Base-by-base conservation (phyloP, 2,329 filamentous ascomycete species). In the Metarhizium rileyi region DNA sequence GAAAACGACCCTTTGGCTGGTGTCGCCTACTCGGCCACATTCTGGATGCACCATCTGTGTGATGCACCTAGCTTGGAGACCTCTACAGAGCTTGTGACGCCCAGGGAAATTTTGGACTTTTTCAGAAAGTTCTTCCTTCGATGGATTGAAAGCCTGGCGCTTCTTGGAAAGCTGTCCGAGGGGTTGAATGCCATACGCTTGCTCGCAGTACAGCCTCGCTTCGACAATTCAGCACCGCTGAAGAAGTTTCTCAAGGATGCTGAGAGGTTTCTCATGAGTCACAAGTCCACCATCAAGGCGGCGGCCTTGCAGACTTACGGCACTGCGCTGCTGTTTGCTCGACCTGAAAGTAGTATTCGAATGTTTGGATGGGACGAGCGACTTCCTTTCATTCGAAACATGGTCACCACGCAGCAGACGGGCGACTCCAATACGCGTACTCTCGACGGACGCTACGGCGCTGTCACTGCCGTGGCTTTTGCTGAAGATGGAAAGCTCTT, bases 21-120 rank as follows among this genome's bases (percentile, higher is more conserved):
- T 5, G 46, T 59, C 28, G 55, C 49, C 44, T 63, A 62, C 44
- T 57, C 61, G 7, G 65, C 61, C 49, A 48, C 66, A 36, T 63
- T 62, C 50, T 69, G 64, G 66, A 52, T 61, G 23, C 56, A 63
- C 41, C 63, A 68, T 54, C 52, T 67, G n/a, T 60, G 46, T 47
- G 50, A 57, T 8, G 28, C 46, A 9, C 35, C 42, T 20, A 30
- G 8, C 10, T 7, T 14, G 7, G 40, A 9, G 14, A 7, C 22
- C 16, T n/a, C 43, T 12, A 2, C 38, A 36, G 38, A 47, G 20
- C 33, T 30, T n/a, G 16, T 46, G 50, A 58, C 61, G 49, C 51
- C 54, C 48, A 57, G 63, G 41, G 50, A 50, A 38, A 57, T 58
- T 16, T 48, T 47, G 10, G 18, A 26, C 7, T 57, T 57, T 38